phyloP scores from a whole-genome alignment of 306 rosid genomes.

The Adenanthera pavonina region DNA sequence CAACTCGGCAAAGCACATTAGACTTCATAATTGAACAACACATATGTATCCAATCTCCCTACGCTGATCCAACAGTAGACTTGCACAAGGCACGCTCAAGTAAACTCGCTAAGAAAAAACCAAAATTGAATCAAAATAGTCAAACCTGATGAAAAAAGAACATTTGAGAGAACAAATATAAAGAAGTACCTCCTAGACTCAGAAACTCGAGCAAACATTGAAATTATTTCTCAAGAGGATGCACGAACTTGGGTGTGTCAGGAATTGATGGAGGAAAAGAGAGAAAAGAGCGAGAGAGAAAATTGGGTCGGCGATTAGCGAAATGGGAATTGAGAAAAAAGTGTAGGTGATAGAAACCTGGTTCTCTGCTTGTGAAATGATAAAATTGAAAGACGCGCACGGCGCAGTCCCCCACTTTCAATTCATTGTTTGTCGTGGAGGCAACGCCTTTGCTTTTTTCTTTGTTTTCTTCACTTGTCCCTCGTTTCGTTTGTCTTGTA shows the following conservation, averaged over 20 bases:
- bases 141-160: conserved; percentile 26
- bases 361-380: not conserved
- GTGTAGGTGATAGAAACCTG: conserved; percentile 69
- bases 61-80: conserved; percentile 39
- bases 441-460: not conserved
- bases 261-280: not conserved
- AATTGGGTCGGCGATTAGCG: conserved; percentile 26
- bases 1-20: conserved; percentile 25
- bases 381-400: not conserved
- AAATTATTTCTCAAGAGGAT: conserved; percentile 30
- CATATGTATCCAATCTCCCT: conserved; percentile 23
- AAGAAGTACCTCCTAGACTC: conserved; percentile 51
- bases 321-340: conserved; percentile 60
- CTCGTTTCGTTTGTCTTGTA: not conserved
- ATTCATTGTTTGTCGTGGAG: not conserved
- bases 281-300: not conserved
- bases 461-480: not conserved
- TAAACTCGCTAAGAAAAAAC: conserved; percentile 18
- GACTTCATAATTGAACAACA: conserved; percentile 24
- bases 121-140: conserved; percentile 10
- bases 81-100: not conserved
- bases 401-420: not conserved
- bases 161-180: conserved; percentile 14
- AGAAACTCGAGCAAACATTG: conserved; percentile 40
- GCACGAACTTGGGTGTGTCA: conserved; percentile 15